Evolutionary conservation across 2,329 filamentous ascomycete species (phyloP), one percentile per base, ranked within the genome.

Genomic region (Penicillium sp.): DNA sequence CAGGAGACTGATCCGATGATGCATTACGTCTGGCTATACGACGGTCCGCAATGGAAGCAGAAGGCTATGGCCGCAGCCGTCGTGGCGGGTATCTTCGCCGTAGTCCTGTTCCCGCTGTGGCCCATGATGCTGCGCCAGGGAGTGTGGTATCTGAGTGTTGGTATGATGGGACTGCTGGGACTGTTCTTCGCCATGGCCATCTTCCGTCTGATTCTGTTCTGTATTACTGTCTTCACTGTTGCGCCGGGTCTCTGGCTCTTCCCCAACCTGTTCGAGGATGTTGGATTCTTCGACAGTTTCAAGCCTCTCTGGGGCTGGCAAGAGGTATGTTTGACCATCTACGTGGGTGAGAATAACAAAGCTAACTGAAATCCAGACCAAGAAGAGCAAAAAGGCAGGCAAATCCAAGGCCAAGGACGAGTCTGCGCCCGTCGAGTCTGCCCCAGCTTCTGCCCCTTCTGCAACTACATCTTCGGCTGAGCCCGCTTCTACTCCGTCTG

Each of bases 121-220:
- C 94, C 94, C 1, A 83, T 96, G 59, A 86, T 91, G 72, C 79
- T 99, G 77, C 86, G 94, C 67, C 87, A 94, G 66, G 94, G 93
- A 49, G 94, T 97, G 46, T 99, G 96, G 90, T 97, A 99, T 75
- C 81, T 97, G 40, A 94, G 90, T 74, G 96, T 96, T 86, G 93
- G 88, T 56, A 89, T 96, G 83, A 82, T 99, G 61, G 89, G 91
- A 42, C 80, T 97, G 29, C 84, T 99, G 43, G 94, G 90, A 52
- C 78, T 96, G 47, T 99, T 99, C 85, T 97, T 99, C 75, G 85
- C 86, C 69, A 97, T 99, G 94, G 90, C 93, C 5, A 96, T 99
- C 69, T 92, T 99, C 84, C 87, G 94, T 56, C 83, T 97, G 53
- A 96, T 99, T 57, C 81, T 99, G 27, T 99, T 99, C 80, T 88